phyloP scores from a whole-genome alignment of 768 basidiomycete genomes.

The Leucogyrophana mollusca region DNA sequence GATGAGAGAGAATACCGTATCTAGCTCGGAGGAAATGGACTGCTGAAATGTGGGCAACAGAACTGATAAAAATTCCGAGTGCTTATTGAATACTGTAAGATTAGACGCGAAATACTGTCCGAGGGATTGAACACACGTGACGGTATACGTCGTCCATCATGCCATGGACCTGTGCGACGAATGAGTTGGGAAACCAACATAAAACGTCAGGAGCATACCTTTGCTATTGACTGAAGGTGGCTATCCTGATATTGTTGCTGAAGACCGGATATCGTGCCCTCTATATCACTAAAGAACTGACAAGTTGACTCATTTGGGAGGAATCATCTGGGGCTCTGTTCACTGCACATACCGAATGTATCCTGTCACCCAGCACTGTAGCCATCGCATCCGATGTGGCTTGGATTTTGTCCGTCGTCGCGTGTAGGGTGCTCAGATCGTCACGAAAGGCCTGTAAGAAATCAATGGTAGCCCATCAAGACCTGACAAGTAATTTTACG shows the following conservation, averaged over 20 bases:
- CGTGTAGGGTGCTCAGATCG: conserved; percentile 16
- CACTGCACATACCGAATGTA: conserved; percentile 18
- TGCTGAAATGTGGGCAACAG: conserved; percentile 20
- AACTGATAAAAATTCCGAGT: conserved; percentile 25
- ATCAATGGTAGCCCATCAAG: background rate
- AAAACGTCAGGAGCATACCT: conserved; percentile 14
- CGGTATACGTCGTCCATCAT: conserved; percentile 21
- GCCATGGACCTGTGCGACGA: conserved; percentile 20
- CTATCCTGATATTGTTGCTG: conserved; percentile 16
- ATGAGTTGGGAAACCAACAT: conserved; percentile 9
- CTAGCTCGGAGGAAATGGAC: conserved; percentile 22
- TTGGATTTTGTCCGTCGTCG: conserved; percentile 15
- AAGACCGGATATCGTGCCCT: conserved; percentile 18
- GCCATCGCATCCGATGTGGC: conserved; percentile 20
- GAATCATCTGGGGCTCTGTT: too few relatives aligned
- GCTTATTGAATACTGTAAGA: conserved; percentile 14
- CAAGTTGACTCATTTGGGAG: too few relatives aligned
- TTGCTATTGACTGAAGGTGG: conserved; percentile 18
- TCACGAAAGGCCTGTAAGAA: conserved; percentile 27
- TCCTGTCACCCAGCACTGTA: conserved; percentile 10
- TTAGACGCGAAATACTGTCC: background rate
- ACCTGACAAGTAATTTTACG: background rate
- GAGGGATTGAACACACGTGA: conserved; percentile 18
- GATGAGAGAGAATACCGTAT: conserved; percentile 22
- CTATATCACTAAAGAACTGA: conserved; percentile 23